phyloP scores from a whole-genome alignment of 345 rosid genomes.

The Atalantia buxifolia region DNA sequence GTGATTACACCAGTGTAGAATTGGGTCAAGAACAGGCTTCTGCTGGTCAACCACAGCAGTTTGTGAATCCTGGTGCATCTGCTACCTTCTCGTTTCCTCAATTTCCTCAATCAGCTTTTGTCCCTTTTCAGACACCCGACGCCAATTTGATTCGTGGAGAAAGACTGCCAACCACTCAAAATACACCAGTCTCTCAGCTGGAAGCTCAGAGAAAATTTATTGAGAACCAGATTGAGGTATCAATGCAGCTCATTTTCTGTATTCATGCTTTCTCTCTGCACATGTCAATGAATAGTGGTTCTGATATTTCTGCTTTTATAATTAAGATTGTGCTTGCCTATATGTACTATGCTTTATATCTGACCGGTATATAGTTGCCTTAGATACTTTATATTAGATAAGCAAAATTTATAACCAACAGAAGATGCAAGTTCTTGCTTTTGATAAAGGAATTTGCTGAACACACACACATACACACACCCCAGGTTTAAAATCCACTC shows the following conservation, averaged over 20 bases:
- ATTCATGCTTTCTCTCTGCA: neutral
- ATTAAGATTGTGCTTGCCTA: neutral
- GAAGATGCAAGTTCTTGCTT: neutral
- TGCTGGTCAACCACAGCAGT: slow-evolving; percentile 25
- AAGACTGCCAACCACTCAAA: slow-evolving; percentile 4
- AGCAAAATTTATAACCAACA: neutral
- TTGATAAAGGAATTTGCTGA: neutral
- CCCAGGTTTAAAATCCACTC: too few species aligned
- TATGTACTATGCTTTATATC: neutral
- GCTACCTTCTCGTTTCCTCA: slow-evolving; percentile 30
- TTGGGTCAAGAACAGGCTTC: slow-evolving; percentile 28
- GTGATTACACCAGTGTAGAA: slow-evolving; percentile 23
- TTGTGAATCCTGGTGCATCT: slow-evolving; percentile 26
- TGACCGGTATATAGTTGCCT: neutral
- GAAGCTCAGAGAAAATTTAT: slow-evolving; percentile 57
- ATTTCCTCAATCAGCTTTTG: slow-evolving; percentile 30
- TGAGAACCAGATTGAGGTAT: slow-evolving; percentile 71
- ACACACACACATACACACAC: too few species aligned
- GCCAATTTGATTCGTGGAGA: slow-evolving; percentile 25
- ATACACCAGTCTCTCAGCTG: slow-evolving; percentile 30
- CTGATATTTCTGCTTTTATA: neutral
- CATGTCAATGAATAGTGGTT: neutral
- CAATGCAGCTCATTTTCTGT: neutral
- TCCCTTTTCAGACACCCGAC: slow-evolving; percentile 39
- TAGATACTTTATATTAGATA: neutral